These are phyloP conservation scores for Cyclotella atomus DNA, from an alignment of 108 stramenopile genomes.

Conservation along the genomic window DNA sequence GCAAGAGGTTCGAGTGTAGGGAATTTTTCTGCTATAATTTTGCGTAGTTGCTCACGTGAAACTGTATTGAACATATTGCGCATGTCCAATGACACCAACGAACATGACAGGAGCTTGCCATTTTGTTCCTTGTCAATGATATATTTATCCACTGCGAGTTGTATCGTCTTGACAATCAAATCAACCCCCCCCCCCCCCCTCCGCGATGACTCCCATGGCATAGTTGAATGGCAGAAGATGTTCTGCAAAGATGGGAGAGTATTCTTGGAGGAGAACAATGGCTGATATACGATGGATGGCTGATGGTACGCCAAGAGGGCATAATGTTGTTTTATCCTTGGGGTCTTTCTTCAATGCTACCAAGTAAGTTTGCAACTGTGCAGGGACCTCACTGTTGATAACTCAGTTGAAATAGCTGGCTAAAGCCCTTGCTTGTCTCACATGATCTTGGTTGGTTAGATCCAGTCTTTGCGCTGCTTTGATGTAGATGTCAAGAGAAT, in stretches of 20 bases:
- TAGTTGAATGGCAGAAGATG: slow-evolving; percentile 31
- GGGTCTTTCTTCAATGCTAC: not conserved
- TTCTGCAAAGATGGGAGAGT: not conserved
- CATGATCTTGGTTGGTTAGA: too few relatives aligned
- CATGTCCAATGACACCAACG: slow-evolving; percentile 20
- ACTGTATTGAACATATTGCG: slow-evolving; percentile 30
- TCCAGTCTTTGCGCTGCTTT: too few relatives aligned
- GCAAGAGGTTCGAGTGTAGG: not conserved
- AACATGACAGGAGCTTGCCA: not conserved
- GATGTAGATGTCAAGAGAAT: not conserved
- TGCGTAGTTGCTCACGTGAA: not conserved
- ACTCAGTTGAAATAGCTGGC: too few relatives aligned
- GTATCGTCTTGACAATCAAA: slow-evolving; percentile 8
- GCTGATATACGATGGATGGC: slow-evolving; percentile 25
- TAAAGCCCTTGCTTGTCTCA: too few relatives aligned
- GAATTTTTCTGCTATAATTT: slow-evolving; percentile 1
- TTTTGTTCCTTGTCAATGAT: not conserved
- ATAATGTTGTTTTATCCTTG: not conserved
- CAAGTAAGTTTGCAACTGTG: not conserved
- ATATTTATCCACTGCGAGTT: slow-evolving; percentile 15
- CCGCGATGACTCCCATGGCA: slow-evolving; percentile 27
- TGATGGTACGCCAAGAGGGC: slow-evolving; percentile 22
- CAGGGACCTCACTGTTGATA: too few relatives aligned
- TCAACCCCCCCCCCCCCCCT: not conserved
- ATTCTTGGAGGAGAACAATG: not conserved